Conservation (phyloP, 441 rosid genomes). For the Adansonia rubrostipa region DNA sequence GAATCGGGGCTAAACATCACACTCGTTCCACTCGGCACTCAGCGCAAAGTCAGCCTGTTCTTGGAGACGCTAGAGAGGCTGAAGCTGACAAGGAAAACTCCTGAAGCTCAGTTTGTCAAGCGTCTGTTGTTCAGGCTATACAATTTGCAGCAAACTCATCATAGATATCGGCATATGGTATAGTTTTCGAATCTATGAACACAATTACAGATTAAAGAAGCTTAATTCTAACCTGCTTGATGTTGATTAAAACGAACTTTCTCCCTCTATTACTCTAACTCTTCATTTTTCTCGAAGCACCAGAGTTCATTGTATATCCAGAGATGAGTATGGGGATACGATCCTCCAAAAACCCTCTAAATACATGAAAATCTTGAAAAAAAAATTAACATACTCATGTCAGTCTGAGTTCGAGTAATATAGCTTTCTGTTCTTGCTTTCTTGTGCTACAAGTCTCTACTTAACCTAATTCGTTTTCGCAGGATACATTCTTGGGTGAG, state of each 20-base stretch:
- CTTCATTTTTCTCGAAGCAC: no score
- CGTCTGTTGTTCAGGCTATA: conserved; percentile 56
- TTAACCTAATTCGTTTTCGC: conserved; percentile 25
- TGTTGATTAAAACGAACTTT: neutral
- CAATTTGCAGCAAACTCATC: conserved; percentile 49
- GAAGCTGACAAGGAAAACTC: conserved; percentile 39
- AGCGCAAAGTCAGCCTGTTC: conserved; percentile 55
- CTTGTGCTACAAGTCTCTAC: conserved; percentile 8
- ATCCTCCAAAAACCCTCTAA: no score
- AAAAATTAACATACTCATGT: no score
- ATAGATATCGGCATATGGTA: conserved; percentile 73
- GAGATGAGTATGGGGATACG: no score
- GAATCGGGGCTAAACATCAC: conserved; percentile 65
- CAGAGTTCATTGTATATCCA: no score
- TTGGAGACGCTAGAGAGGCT: conserved; percentile 40
- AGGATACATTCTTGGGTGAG: conserved; percentile 88
- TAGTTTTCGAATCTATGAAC: neutral
- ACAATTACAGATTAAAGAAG: neutral
- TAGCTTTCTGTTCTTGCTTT: neutral
- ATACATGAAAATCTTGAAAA: no score
- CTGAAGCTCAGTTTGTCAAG: conserved; percentile 59
- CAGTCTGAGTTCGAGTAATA: no score
- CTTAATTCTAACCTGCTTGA: neutral
- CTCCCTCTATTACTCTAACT: no score
- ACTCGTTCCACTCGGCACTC: conserved; percentile 68